Conservation (phyloP, 2,329 filamentous ascomycete genomes). For the Neopestalotiopsis clavispora region DNA sequence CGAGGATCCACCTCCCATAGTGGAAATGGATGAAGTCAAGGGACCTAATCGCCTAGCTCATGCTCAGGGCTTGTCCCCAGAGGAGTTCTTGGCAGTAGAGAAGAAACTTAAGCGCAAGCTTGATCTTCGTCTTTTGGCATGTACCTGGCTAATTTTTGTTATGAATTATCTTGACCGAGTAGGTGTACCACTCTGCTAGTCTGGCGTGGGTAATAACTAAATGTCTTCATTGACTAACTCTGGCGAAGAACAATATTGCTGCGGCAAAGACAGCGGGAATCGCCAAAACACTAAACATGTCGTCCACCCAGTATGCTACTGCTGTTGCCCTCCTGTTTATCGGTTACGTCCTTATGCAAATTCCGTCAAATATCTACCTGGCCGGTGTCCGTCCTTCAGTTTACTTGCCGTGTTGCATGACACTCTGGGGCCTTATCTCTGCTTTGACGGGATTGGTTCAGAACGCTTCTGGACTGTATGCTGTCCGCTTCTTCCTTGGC, state of each 20-base stretch:
- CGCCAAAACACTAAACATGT: background rate
- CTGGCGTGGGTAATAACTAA: too few species aligned
- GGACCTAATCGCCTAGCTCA: too few species aligned
- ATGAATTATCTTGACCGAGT: too few species aligned
- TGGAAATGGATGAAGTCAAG: too few species aligned
- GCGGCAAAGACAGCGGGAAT: background rate
- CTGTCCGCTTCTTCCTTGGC: constrained; percentile 34
- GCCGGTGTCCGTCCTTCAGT: constrained; percentile 39
- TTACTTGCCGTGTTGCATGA: background rate
- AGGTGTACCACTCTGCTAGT: too few species aligned
- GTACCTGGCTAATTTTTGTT: too few species aligned
- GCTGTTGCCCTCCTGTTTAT: constrained; percentile 34
- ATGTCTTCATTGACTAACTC: too few species aligned
- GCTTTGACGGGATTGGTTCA: constrained; percentile 44
- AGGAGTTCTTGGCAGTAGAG: too few species aligned
- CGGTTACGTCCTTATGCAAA: constrained; percentile 19
- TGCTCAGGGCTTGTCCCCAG: too few species aligned
- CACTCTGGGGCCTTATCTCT: constrained; percentile 43
- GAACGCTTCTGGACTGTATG: constrained; percentile 43
- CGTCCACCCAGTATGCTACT: constrained; percentile 40
- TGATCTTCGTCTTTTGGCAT: too few species aligned
- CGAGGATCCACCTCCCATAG: too few species aligned
- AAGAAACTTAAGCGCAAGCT: too few species aligned
- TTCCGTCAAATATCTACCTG: constrained; percentile 38
- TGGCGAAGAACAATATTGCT: constrained; percentile 46